Conservation (phyloP, 257 asterid species). For the Gentiana dahurica region DNA sequence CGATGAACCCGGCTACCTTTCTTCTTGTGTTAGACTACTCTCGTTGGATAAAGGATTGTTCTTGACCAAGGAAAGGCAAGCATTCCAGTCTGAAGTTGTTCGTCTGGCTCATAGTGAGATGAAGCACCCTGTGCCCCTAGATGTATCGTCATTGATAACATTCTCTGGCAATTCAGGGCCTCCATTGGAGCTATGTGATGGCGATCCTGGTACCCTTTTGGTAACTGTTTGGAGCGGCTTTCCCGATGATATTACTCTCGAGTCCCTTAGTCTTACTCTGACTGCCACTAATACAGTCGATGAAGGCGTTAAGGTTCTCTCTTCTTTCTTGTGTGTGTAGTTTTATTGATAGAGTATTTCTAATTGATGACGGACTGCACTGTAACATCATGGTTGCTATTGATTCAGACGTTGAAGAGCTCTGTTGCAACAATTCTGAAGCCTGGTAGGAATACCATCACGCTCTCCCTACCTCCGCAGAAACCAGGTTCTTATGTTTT, state of each 20-base stretch:
- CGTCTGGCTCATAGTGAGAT: slow-evolving; percentile 91
- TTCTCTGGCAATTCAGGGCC: slow-evolving; percentile 94
- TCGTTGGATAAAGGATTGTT: slow-evolving; percentile 84
- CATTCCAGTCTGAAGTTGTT: slow-evolving; percentile 92
- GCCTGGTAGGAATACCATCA: slow-evolving; percentile 81
- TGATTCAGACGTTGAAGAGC: slow-evolving; percentile 66
- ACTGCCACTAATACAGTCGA: slow-evolving; percentile 78
- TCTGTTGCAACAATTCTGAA: slow-evolving; percentile 63
- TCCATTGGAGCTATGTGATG: slow-evolving; percentile 84
- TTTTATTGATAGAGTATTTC: neutral
- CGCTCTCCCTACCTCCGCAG: slow-evolving; percentile 80
- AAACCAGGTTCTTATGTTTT: slow-evolving; percentile 93
- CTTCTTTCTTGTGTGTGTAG: slow-evolving; percentile 11
- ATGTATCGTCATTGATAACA: slow-evolving; percentile 86
- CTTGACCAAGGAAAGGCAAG: slow-evolving; percentile 79
- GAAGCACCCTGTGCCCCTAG: slow-evolving; percentile 95
- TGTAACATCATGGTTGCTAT: slow-evolving; percentile 14
- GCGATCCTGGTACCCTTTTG: slow-evolving; percentile 87
- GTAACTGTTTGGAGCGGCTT: slow-evolving; percentile 95
- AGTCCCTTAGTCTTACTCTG: slow-evolving; percentile 81
- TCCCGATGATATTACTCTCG: slow-evolving; percentile 95
- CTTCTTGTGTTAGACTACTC: slow-evolving; percentile 94
- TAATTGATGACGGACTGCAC: slow-evolving; percentile 4
- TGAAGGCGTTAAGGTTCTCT: slow-evolving; percentile 94
- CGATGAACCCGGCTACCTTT: slow-evolving; percentile 94